A percentile compares a stretch with the other conserved stretches of the same genome.
phyloP scores from a whole-genome alignment of 805 yeast genomes.

The Ogataea pilisensis region DNA sequence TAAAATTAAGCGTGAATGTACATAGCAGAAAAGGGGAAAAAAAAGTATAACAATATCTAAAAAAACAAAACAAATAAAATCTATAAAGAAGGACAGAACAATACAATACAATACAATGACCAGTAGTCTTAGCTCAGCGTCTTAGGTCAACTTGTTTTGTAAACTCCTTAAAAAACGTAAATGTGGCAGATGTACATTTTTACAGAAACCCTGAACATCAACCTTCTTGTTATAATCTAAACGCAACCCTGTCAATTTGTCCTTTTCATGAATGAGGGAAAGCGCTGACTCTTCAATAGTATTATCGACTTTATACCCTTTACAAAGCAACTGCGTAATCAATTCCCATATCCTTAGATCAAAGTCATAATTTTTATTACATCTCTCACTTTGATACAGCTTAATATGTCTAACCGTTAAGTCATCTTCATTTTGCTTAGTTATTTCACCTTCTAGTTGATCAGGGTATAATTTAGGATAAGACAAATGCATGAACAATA shows the following conservation, averaged over 20 bases:
- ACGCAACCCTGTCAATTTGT: slow-evolving; percentile 22
- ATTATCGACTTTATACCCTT: slow-evolving; percentile 8
- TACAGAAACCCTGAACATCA: slow-evolving; percentile 28
- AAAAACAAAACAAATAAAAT: too few species aligned
- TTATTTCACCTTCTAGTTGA: slow-evolving; percentile 17
- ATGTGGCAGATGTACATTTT: slow-evolving; percentile 33
- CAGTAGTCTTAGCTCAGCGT: too few species aligned
- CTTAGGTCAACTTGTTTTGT: neutral
- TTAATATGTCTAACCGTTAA: slow-evolving; percentile 25
- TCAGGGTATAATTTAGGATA: slow-evolving; percentile 49
- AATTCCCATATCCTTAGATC: slow-evolving; percentile 39
- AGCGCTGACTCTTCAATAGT: slow-evolving; percentile 11
- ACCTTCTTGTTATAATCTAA: slow-evolving; percentile 27
- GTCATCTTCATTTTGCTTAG: slow-evolving; percentile 1
- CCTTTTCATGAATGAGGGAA: slow-evolving; percentile 11
- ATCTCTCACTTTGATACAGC: slow-evolving; percentile 27
- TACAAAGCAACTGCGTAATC: slow-evolving; percentile 34
- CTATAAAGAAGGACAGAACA: too few species aligned
- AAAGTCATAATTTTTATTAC: slow-evolving; percentile 32
- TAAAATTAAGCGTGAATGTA: too few species aligned
- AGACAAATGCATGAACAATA: slow-evolving; percentile 54
- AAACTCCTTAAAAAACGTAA: slow-evolving; percentile 27
- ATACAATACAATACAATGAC: too few species aligned
- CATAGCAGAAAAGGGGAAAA: too few species aligned
- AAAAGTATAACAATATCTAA: too few species aligned